Evolutionary conservation across 371 early-diverging fungal genomes (phyloP), one percentile per base, ranked within the genome.

Genomic region (Actinomucor elegans): DNA sequence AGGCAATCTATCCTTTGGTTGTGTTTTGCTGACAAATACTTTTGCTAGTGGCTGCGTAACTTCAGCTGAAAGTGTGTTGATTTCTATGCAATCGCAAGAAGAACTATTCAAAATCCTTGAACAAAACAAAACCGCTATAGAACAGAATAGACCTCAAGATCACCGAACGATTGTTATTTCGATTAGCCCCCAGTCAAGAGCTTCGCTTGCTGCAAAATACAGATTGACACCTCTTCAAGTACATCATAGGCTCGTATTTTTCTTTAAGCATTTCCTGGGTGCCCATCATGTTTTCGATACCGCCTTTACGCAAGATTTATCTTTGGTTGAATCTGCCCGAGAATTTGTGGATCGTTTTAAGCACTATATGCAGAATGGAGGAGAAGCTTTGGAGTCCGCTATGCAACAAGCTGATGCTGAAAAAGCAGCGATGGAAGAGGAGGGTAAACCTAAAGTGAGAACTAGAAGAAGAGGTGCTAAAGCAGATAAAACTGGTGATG

Each of bases 1-100:
- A 23, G 24, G 17, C 11, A 43, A 12, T 20, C 4, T n/a, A n/a
- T n/a, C n/a, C 27, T 41, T 31, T 47, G 9, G 17, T 23, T 21
- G 2, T n/a, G 10, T 52, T 33, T 38, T 48, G 29, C n/a, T n/a
- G n/a, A n/a, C n/a, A n/a, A n/a, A n/a, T n/a, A 44, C 24, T 2
- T 12, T 41, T 11, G 20, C 1, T 9, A 90, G 94, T 74, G 99
- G 97, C 10, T 98, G 99, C 70, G 91, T 98, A 52, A 98, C 99
- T 3, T 94, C 96, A 1, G 97, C 99, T 3, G 99, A 98, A 69
- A 90, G 89, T 44, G 89, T 97, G 1, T 71, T 98, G 31, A 88
- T 98, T 45, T 82, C 90, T 0, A 78, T 89, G 80, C 99, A 98
- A 75, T 90, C 89, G 3, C 90, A 94, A 64, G 83, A 91, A 49